Percentiles rank a stretch among this genome's conserved stretches.
Conservation (phyloP, 306 rosid genomes). For the Malus asiatica region DNA sequence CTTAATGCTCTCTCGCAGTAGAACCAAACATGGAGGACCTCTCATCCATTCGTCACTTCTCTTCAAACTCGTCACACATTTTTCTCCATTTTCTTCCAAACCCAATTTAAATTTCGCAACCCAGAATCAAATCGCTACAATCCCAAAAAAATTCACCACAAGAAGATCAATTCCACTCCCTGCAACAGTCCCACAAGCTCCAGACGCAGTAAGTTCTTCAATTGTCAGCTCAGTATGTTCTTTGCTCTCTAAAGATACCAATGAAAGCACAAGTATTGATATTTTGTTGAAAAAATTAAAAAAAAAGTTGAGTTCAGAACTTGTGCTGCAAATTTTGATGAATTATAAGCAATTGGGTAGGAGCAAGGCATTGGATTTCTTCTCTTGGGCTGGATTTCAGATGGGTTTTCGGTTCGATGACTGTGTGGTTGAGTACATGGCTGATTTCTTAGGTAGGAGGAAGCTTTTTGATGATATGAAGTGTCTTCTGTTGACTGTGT, state of each 20-base stretch:
- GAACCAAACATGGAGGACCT: constrained; percentile 11
- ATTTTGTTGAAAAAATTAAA: constrained; percentile 27
- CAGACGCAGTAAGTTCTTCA: constrained; percentile 12
- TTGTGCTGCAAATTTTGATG: constrained; percentile 53
- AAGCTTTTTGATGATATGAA: constrained; percentile 69
- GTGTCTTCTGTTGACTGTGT: constrained; percentile 47
- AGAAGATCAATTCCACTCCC: constrained; percentile 15
- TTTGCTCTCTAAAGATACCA: constrained; percentile 29
- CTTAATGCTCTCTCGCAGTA: constrained; percentile 18
- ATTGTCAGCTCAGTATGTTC: constrained; percentile 25
- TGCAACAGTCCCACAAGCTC: constrained; percentile 11
- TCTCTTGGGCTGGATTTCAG: constrained; percentile 57
- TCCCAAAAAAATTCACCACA: constrained; percentile 16
- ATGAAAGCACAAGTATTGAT: constrained; percentile 20
- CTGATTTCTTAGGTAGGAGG: constrained; percentile 69
- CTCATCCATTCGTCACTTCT: not conserved
- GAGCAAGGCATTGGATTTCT: constrained; percentile 49
- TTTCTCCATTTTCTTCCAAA: constrained; percentile 19
- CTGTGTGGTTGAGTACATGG: constrained; percentile 56
- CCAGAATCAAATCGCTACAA: constrained; percentile 7
- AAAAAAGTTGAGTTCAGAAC: constrained; percentile 27
- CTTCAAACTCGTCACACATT: constrained; percentile 6
- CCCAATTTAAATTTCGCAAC: constrained; percentile 11
- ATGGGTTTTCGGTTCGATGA: constrained; percentile 53
- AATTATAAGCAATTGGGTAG: constrained; percentile 54